Base-by-base conservation (phyloP, 176 grass and related monocot genomes). In the Avena eriantha region DNA sequence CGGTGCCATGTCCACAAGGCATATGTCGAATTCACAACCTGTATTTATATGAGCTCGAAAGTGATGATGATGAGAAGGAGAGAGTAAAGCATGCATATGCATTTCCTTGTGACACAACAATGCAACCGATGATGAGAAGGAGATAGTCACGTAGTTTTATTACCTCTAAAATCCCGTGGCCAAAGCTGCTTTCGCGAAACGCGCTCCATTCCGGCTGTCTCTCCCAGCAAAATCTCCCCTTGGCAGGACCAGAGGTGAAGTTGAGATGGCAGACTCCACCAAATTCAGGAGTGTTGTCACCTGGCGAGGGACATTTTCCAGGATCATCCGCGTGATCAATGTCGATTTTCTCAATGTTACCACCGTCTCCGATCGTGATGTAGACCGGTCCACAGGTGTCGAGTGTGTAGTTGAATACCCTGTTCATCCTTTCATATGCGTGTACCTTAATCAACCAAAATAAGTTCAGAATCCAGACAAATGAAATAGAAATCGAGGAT, bases 1-100 rank as follows among this genome's bases (percentile, higher is more conserved):
- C 93, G 93, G 64, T 98, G 93, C 96, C 96, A 98, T 53, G 93
- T 94, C 96, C 96, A 98, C 47, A 98, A 80, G n/a, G 93, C 96
- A 78, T 94, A 92, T 69, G 96, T 95, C 39, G 93, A 98, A 83
- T 95, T 98, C 50, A 95, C 66, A 63, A 95, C 90, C 95, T 98
- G 88, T 39, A 35, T 35, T 35, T 35, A 39, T 39, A 69, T 53
- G 36, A 87, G 50, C 56, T 49, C 23, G 12, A 0, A 55, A 36
- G 34, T 87, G 22, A 48, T 23, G 24, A 7, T 29, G 2, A 31
- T 65, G 11, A 14, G 12, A 29, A 7, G 15, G 22, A 29, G 26
- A 66, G 24, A 10, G 14, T 15, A 2, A 56, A 21, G 61, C 31
- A 23, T 69, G 1, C 11, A 16, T 31, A 58, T 59, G 24, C 29